Base-by-base conservation (phyloP, 164 flowering plant species). In the Malania oleifera region DNA sequence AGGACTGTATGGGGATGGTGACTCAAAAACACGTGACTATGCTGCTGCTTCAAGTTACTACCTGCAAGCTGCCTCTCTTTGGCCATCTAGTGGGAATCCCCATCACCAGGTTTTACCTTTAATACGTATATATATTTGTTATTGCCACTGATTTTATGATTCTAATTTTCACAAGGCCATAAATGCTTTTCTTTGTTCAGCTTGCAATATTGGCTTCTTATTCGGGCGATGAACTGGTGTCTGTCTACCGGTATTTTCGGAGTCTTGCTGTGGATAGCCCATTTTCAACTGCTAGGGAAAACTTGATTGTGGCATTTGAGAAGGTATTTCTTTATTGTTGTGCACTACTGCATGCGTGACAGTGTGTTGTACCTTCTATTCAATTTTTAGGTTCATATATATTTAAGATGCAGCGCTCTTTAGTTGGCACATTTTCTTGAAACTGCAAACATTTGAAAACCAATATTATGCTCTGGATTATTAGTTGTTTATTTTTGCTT, bases 201-300 rank as follows among this genome's bases (percentile, higher is more conserved):
- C 97, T 95, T 69, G 96, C 99, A 9, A 88, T 95, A 71, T 65
- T 95, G 78, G 95, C 95, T 47, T 80, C 88, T 2, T 95, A 90
- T 68, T 80, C 85, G 0, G 86, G 91, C 38, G 95, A 95, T 73
- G 97, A 95, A 52, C 65, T 95, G 68, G 70, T 80, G 62, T 73
- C 93, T 25, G 73, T 86, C 25, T 95, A 95, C 57, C 83, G 95
- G 13, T 95, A 89, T 74, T 95, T 91, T 59, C 82, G 96, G 43
- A 91, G 99, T 67, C 66, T 95, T 54, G 96, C 96, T 7, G 91
- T 84, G 41, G 90, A 83, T 14, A 77, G 55, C 61, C 97, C 99
- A 11, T 95, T 87, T 54, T 49, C 82, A 61, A 91, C 97, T 53
- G 97, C 99, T 38, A 85, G 97, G 50, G 99, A 95, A 41, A 95